Percentiles rank a stretch among this genome's conserved stretches.
phyloP scores from a whole-genome alignment of 2,329 filamentous ascomycete genomes.

The Penicillium vulpinum region DNA sequence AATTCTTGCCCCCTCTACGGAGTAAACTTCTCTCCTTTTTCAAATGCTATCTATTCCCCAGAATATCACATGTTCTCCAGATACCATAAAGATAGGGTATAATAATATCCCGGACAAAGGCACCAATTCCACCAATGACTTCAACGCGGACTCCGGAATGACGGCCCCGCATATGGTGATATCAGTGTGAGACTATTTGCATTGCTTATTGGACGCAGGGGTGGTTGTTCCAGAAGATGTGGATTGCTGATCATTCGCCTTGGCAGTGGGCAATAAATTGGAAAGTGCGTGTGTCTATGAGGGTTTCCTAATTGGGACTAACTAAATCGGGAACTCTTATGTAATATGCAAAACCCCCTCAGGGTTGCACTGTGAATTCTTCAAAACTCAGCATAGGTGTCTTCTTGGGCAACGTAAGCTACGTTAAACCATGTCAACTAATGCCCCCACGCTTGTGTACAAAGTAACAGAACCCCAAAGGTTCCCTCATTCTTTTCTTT shows the following conservation, averaged over 20 bases:
- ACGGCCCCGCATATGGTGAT: constrained; percentile 26
- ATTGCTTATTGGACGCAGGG: constrained; percentile 14
- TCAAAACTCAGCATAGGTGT: constrained; percentile 1
- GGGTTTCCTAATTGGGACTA: not conserved
- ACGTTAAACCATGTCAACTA: no score
- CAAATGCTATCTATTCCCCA: not conserved
- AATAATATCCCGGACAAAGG: not conserved
- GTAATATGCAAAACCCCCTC: constrained; percentile 4
- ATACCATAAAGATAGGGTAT: constrained; percentile 6
- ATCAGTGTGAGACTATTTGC: constrained; percentile 20
- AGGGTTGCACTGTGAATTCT: constrained; percentile 6
- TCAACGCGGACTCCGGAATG: constrained; percentile 8
- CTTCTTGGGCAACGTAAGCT: not conserved
- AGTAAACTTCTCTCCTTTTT: not conserved
- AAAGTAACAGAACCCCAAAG: not conserved
- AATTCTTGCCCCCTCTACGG: not conserved
- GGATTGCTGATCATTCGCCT: constrained; percentile 28
- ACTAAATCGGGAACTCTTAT: constrained; percentile 1
- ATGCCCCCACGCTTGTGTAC: not conserved
- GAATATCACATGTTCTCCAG: constrained; percentile 8
- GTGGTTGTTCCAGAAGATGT: constrained; percentile 28
- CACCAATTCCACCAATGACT: constrained; percentile 7
- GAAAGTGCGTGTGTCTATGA: constrained; percentile 2
- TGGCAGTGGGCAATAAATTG: constrained; percentile 12
- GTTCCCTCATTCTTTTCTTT: not conserved